A percentile compares a stretch with the other conserved stretches of the same genome.
phyloP scores from a whole-genome alignment of 1,284 basidiomycete species.

The Lignosus rhinocerotis region DNA sequence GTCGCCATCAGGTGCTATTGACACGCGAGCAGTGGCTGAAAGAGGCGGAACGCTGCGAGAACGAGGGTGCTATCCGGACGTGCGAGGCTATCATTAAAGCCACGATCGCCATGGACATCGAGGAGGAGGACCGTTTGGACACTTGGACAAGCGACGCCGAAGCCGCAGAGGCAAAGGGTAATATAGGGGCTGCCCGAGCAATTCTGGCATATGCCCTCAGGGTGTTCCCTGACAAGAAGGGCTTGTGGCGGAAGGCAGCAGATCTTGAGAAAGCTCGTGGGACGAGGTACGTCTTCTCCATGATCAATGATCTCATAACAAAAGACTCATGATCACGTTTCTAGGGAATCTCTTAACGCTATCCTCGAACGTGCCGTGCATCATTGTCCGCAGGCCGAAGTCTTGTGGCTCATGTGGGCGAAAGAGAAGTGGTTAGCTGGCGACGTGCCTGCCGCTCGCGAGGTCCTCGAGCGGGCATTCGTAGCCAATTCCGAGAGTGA shows the following conservation, averaged over 20 bases:
- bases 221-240: conserved; percentile 85
- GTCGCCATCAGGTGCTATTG: conserved; percentile 84
- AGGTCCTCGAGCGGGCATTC: conserved; percentile 88
- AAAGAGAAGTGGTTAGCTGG: conserved; percentile 93
- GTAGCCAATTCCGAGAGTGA: conserved; percentile 96
- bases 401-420: conserved; percentile 96
- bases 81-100: conserved; percentile 96
- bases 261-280: conserved; percentile 92
- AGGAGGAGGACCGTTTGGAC: conserved; percentile 88
- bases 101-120: conserved; percentile 91
- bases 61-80: conserved; percentile 82
- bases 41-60: conserved; percentile 92
- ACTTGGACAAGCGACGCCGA: conserved; percentile 95
- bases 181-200: conserved; percentile 82
- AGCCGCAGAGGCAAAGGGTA: conserved; percentile 71
- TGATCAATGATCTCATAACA: not conserved
- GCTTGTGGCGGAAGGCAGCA: conserved; percentile 88
- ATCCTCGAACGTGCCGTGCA: conserved; percentile 83
- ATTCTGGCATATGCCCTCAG: conserved; percentile 89
- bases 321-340: not conserved
- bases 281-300: conserved; percentile 49
- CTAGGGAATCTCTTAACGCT: conserved; percentile 78
- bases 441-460: conserved; percentile 85
- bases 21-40: conserved; percentile 95
- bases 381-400: conserved; percentile 92